Conservation (phyloP, 2,329 filamentous ascomycete species). For the Coleophoma cylindrospora region DNA sequence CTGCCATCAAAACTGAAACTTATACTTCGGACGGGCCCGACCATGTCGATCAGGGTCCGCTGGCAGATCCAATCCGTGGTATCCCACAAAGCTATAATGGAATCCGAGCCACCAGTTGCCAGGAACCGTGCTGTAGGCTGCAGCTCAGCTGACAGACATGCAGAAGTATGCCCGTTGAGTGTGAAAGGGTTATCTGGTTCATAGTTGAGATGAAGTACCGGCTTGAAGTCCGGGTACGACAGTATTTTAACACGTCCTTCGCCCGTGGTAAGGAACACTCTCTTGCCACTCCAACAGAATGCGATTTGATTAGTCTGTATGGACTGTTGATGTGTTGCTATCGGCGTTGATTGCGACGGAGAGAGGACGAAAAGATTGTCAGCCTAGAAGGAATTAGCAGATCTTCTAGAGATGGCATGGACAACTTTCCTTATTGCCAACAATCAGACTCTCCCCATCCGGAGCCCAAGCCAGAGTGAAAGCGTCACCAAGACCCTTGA, state of each 20-base stretch:
- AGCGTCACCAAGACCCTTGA: conserved; percentile 60
- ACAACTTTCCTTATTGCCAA: conserved; percentile 62
- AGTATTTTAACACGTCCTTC: conserved; percentile 69
- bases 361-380: conserved; percentile 60
- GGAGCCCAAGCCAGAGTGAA: conserved; percentile 72
- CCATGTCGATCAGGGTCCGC: conserved; percentile 64
- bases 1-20: conserved; percentile 74
- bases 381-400: conserved; percentile 35
- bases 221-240: conserved; percentile 59
- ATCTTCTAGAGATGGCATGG: neutral
- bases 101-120: conserved; percentile 71
- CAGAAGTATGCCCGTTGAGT: conserved; percentile 68
- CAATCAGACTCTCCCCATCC: conserved; percentile 63
- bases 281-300: conserved; percentile 69
- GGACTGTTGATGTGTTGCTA: conserved; percentile 55
- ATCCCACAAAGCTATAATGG: conserved; percentile 73
- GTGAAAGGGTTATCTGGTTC: conserved; percentile 46
- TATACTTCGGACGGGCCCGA: conserved; percentile 64
- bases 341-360: conserved; percentile 48
- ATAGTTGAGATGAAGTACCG: conserved; percentile 43
- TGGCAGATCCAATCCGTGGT: conserved; percentile 73
- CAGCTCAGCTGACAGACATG: conserved; percentile 63
- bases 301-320: conserved; percentile 67
- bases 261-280: conserved; percentile 65
- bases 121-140: conserved; percentile 68